A percentile compares a stretch with the other conserved stretches of the same genome.
Evolutionary conservation across 2,329 filamentous ascomycete species (phyloP).

Genomic region (Ophiostoma quercus): DNA sequence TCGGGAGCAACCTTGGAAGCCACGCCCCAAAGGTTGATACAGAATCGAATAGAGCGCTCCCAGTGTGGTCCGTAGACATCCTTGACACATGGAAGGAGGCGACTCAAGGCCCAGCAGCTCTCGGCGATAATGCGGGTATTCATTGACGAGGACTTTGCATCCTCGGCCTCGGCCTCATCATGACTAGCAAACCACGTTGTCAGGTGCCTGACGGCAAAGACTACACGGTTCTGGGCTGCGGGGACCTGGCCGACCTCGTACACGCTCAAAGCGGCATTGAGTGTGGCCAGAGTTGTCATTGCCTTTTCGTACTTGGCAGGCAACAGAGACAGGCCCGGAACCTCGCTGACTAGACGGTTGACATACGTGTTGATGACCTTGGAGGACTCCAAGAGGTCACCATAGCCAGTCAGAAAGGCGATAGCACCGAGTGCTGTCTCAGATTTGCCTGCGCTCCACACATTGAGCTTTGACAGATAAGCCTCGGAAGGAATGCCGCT

Average conservation of each 20-base stretch:
- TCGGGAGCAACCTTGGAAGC: conserved; percentile 28
- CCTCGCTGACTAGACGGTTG: conserved; percentile 56
- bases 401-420: conserved; percentile 49
- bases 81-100: conserved; percentile 66
- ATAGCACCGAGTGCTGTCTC: conserved; percentile 45
- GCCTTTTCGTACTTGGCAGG: conserved; percentile 39
- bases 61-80: conserved; percentile 88
- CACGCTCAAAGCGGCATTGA: conserved; percentile 49
- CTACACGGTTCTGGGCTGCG: conserved; percentile 61
- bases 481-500: conserved; percentile 24
- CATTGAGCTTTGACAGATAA: conserved; percentile 33
- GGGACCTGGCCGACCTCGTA: conserved; percentile 51
- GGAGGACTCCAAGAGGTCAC: conserved; percentile 45
- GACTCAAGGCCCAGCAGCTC: conserved; percentile 52
- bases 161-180: not conserved
- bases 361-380: conserved; percentile 49
- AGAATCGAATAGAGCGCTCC: conserved; percentile 59
- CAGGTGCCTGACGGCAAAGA: conserved; percentile 78
- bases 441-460: conserved; percentile 42
- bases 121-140: conserved; percentile 42
- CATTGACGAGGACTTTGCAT: conserved; percentile 32
- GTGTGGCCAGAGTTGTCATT: conserved; percentile 46
- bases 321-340: conserved; percentile 43
- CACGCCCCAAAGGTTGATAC: conserved; percentile 53
- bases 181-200: conserved; percentile 55